Base-by-base conservation (phyloP, 768 basidiomycete genomes). In the Lentinula guzmanii region DNA sequence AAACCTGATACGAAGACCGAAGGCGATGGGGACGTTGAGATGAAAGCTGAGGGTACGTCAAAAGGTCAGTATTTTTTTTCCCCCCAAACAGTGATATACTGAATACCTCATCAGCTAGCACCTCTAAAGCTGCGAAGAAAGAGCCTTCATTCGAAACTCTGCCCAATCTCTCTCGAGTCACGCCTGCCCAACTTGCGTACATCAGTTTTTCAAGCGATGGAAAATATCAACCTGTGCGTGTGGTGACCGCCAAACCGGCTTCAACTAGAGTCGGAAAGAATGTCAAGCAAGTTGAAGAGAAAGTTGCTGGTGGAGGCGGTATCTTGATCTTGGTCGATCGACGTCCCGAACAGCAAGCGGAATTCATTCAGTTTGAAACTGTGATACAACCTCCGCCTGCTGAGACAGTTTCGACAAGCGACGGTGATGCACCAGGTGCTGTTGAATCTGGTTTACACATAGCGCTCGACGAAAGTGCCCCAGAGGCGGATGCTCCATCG, bases 111-210 rank as follows among this genome's bases (percentile, higher is more conserved):
- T 63, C 77, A 61, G 69, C 76, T 39, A 67, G 74, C n/a, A 61
- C 74, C 16, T 78, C 79, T 66, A 68, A 74, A n/a, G 72, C 80
- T 61, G 86, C 85, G 68, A 92, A 87, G 71, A 69, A 74, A 15
- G 97, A 99, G 69, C 86, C 92, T 1, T 74, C 82, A 2, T 89
- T 79, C 11, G 93, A 97, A 75, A 81, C 76, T 62, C 77, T 92
- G 10, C 77, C 85, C 21, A 99, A 99, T 77, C 89, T 98, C 70
- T 90, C 93, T 18, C 88, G 97, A 53, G 95, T 98, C 21, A 93
- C 91, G 2, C 92, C 95, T 18, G 85, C 88, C 0, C 97, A 99
- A 71, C 76, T 96, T 31, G 76, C 84, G n/a, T 85, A 90, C 73
- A 84, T 98, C 69, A 81, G 84, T 52, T 96, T 98, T 83, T 86